Evolutionary conservation across 768 basidiomycete genomes (phyloP).

Genomic region (Suillus alpinus): DNA sequence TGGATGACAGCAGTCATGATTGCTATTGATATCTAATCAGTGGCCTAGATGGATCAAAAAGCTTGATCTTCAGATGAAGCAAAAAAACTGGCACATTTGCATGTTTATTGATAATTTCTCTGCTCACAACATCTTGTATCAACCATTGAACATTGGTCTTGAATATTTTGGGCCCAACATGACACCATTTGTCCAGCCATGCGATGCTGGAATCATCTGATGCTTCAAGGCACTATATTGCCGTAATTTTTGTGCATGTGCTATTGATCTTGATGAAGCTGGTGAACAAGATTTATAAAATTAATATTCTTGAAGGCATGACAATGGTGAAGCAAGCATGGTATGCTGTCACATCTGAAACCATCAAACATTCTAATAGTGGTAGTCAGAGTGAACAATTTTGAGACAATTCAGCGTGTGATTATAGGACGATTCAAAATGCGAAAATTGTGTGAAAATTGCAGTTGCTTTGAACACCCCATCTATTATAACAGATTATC

Average conservation of each 20-base stretch:
- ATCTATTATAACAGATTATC: too few species aligned
- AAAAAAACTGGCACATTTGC: slow-evolving; percentile 10
- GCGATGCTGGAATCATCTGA: slow-evolving; percentile 10
- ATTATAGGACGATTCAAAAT: background rate
- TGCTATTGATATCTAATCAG: background rate
- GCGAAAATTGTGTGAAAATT: background rate
- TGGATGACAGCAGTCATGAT: slow-evolving; percentile 34
- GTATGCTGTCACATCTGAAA: slow-evolving; percentile 23
- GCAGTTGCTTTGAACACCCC: background rate
- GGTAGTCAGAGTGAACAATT: too few species aligned
- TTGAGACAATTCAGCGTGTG: background rate
- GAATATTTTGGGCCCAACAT: slow-evolving; percentile 27
- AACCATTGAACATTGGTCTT: slow-evolving; percentile 4
- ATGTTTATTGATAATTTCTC: slow-evolving; percentile 10
- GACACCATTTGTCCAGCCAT: slow-evolving; percentile 36
- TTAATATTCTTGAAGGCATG: slow-evolving; percentile 35
- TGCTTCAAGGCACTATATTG: slow-evolving; percentile 39
- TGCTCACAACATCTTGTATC: slow-evolving; percentile 3
- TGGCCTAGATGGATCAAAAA: slow-evolving; percentile 23
- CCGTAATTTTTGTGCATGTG: slow-evolving; percentile 20
- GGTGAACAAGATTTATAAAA: slow-evolving; percentile 33
- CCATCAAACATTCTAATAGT: slow-evolving; percentile 26
- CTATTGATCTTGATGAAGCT: slow-evolving; percentile 31
- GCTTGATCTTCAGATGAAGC: slow-evolving; percentile 17
- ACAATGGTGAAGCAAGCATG: slow-evolving; percentile 31